These are phyloP conservation scores for Euphorbia celastroides DNA, from an alignment of 441 rosid species.

Conservation along the genomic window DNA sequence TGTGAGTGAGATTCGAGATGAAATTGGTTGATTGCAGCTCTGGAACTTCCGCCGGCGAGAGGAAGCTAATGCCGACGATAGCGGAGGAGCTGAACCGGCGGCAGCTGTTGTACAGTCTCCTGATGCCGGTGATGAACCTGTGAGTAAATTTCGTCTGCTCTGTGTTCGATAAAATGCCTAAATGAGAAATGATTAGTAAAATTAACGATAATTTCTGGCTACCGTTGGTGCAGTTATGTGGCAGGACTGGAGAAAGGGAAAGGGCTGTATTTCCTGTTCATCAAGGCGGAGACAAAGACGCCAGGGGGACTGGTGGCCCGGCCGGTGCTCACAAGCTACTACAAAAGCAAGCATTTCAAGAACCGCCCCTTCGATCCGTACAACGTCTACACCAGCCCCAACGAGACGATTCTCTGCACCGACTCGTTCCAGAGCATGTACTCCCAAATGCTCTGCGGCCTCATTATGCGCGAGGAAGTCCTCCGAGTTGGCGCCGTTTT, in stretches of 20 bases:
- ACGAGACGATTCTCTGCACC: constrained; percentile 86
- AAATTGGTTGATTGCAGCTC: constrained; percentile 42
- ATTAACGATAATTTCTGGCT: too few species aligned
- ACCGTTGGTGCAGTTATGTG: too few species aligned
- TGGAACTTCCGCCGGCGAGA: constrained; percentile 95
- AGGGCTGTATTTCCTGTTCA: constrained; percentile 96
- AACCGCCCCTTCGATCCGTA: constrained; percentile 80
- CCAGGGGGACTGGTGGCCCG: constrained; percentile 87
- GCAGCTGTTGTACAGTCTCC: constrained; percentile 67
- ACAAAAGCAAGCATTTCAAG: constrained; percentile 58
- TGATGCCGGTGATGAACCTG: constrained; percentile 96
- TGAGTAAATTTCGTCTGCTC: too few species aligned
- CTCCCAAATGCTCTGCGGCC: constrained; percentile 93
- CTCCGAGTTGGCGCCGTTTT: constrained; percentile 96
- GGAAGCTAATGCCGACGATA: constrained; percentile 93
- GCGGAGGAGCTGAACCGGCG: constrained; percentile 83
- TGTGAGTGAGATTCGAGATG: too few species aligned
- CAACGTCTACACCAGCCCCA: constrained; percentile 96
- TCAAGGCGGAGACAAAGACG: constrained; percentile 84
- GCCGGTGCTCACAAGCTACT: constrained; percentile 44
- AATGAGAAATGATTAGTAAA: too few species aligned
- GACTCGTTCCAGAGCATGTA: constrained; percentile 97
- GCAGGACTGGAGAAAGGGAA: constrained; percentile 86
- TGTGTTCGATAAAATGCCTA: too few species aligned
- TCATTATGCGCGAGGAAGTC: constrained; percentile 71